Percentiles rank a stretch among this genome's conserved stretches.
Conservation (phyloP, 2,329 filamentous ascomycete genomes). For the Ophiostoma sp. region DNA sequence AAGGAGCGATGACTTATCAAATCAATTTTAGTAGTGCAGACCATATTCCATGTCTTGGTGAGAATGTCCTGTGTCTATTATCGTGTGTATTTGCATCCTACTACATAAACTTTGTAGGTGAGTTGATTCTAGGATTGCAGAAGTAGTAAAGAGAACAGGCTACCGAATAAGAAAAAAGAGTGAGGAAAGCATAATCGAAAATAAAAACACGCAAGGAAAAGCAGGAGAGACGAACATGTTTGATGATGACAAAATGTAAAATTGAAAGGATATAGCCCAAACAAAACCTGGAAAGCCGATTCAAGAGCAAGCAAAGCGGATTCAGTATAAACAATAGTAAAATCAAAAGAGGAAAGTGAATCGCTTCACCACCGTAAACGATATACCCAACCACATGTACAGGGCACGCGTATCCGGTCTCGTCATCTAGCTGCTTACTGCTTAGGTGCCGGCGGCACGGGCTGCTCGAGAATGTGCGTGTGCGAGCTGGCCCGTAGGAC, state of each 20-base stretch:
- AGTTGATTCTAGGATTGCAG: background rate
- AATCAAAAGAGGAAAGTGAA: background rate
- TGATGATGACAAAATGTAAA: background rate
- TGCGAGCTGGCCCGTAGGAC: slow-evolving; percentile 72
- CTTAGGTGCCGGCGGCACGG: slow-evolving; percentile 38
- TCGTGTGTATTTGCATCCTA: no score
- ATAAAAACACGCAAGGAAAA: background rate
- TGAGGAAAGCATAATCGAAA: background rate
- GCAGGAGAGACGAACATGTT: background rate
- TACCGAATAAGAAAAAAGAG: no score
- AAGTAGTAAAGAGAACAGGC: background rate
- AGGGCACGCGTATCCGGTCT: background rate
- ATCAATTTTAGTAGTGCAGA: no score
- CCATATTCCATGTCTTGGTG: no score
- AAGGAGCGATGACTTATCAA: background rate
- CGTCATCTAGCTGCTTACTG: slow-evolving; percentile 13
- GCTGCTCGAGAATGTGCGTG: slow-evolving; percentile 76
- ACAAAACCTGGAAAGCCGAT: background rate
- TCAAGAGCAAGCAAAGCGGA: background rate
- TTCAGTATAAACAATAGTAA: background rate
- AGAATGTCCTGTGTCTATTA: no score
- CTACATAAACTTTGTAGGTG: no score
- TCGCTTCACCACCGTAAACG: background rate
- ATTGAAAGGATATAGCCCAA: background rate
- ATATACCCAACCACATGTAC: no score